phyloP scores from a whole-genome alignment of 495 filamentous ascomycete genomes.

The Talaromyces ruber region DNA sequence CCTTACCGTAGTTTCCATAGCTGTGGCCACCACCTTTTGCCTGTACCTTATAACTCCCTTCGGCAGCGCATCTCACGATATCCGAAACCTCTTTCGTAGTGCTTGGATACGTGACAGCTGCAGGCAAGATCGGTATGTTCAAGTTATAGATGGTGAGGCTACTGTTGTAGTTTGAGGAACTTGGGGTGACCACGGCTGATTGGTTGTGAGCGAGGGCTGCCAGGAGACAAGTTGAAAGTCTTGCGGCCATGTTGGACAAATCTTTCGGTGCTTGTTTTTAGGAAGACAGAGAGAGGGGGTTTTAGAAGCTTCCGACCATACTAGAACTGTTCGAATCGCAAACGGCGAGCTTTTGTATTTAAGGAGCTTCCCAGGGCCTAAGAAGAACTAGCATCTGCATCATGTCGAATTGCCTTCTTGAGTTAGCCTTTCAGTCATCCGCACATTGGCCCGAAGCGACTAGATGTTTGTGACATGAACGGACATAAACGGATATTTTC shows the following conservation, averaged over 20 bases:
- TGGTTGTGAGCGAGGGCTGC: neutral
- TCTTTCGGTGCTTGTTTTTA: neutral
- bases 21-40: constrained; percentile 67
- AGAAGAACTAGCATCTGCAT: neutral
- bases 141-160: constrained; percentile 47
- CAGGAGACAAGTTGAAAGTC: neutral
- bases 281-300: neutral
- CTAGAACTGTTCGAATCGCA: neutral
- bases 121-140: constrained; percentile 49
- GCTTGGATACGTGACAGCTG: constrained; percentile 52
- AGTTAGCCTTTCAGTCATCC: neutral
- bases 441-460: neutral
- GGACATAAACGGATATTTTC: neutral
- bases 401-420: neutral
- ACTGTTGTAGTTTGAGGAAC: neutral
- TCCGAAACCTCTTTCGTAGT: constrained; percentile 47
- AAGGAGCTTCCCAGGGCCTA: neutral
- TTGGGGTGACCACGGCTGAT: neutral
- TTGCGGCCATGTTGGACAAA: neutral
- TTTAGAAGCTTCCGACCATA: neutral
- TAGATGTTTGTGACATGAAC: neutral
- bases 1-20: constrained; percentile 47
- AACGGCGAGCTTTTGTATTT: neutral
- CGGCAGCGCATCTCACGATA: constrained; percentile 50
- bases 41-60: constrained; percentile 52